These are phyloP conservation scores for Globisporangium recalcitrans DNA, from an alignment of 352 stramenopile species.

Conservation along the genomic window DNA sequence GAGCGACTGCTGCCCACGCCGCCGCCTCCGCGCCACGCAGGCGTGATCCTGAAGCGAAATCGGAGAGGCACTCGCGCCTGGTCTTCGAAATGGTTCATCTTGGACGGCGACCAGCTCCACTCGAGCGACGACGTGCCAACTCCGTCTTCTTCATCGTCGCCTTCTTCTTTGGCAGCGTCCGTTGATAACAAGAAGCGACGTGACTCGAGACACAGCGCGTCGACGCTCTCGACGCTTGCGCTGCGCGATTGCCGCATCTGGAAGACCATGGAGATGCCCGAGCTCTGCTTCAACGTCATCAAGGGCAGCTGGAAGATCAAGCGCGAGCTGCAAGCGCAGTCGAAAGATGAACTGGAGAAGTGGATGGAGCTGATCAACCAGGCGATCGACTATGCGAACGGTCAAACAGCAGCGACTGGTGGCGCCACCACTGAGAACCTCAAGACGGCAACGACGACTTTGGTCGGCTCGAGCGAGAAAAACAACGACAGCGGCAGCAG, in stretches of 20 bases:
- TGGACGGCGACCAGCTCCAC: conserved; percentile 68
- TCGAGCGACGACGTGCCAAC: conserved; percentile 41
- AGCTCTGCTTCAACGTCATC: conserved; percentile 73
- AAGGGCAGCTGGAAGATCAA: conserved; percentile 81
- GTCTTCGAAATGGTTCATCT: conserved; percentile 64
- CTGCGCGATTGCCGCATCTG: conserved; percentile 75
- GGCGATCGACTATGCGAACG: conserved; percentile 72
- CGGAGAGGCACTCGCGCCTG: conserved; percentile 64
- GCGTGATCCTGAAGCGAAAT: conserved; percentile 67
- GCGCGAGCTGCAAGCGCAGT: conserved; percentile 63
- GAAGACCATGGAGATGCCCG: conserved; percentile 85
- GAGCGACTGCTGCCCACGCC: conserved; percentile 22
- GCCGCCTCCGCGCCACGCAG: conserved; percentile 46
- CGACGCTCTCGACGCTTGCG: conserved; percentile 51
- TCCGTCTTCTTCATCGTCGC: conserved; percentile 7
- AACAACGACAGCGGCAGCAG: conserved; percentile 28
- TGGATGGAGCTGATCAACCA: conserved; percentile 78
- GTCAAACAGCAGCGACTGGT: conserved; percentile 9
- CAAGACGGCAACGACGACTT: conserved; percentile 12
- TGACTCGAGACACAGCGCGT: conserved; percentile 14
- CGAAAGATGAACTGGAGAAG: conserved; percentile 48
- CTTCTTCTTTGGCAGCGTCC: conserved; percentile 20
- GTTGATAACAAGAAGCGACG: conserved; percentile 8
- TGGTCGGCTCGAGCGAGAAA: neutral
- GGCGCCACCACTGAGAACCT: neutral